A percentile compares a stretch with the other conserved stretches of the same genome.
These are phyloP conservation scores for Leishmania tarentolae DNA, from an alignment of 208 protist genomes.

Conservation along the genomic window DNA sequence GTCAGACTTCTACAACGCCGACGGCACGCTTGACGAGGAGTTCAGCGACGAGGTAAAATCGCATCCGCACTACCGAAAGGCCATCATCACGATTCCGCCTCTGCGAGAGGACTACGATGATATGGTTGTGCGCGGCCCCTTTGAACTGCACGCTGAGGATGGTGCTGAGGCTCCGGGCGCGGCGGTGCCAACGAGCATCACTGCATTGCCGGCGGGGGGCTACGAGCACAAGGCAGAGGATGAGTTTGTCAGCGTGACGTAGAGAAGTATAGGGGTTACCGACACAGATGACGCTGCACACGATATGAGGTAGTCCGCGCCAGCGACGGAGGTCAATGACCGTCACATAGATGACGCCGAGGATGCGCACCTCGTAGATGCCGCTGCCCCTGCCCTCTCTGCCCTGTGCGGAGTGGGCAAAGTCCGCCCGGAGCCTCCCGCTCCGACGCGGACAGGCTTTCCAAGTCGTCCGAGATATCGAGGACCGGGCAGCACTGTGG, in stretches of 20 bases:
- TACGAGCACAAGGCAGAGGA: not conserved
- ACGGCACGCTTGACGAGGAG: constrained; percentile 56
- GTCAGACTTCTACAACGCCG: constrained; percentile 61
- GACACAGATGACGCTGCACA: not conserved
- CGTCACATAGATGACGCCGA: not conserved
- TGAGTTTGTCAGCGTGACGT: not conserved
- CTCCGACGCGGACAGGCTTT: not conserved
- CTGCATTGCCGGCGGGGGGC: not conserved
- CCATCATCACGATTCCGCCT: constrained; percentile 47
- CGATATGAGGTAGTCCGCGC: constrained; percentile 4
- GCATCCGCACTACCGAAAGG: constrained; percentile 60
- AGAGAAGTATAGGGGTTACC: not conserved
- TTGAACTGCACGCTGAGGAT: constrained; percentile 26
- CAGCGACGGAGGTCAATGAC: constrained; percentile 5
- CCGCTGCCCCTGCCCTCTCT: not conserved
- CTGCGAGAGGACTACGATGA: constrained; percentile 70
- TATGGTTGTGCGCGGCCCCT: constrained; percentile 13
- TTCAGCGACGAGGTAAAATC: constrained; percentile 39
- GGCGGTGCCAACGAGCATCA: constrained; percentile 7
- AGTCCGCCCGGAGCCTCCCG: not conserved
- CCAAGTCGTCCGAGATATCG: no score
- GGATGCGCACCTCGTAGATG: not conserved
- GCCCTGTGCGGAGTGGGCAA: not conserved
- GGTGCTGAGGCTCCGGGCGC: constrained; percentile 14
- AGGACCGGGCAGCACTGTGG: no score